A percentile compares a stretch with the other conserved stretches of the same genome.
Evolutionary conservation across 129 eudicot species (phyloP).

Genomic region (Lactuca sativa): DNA sequence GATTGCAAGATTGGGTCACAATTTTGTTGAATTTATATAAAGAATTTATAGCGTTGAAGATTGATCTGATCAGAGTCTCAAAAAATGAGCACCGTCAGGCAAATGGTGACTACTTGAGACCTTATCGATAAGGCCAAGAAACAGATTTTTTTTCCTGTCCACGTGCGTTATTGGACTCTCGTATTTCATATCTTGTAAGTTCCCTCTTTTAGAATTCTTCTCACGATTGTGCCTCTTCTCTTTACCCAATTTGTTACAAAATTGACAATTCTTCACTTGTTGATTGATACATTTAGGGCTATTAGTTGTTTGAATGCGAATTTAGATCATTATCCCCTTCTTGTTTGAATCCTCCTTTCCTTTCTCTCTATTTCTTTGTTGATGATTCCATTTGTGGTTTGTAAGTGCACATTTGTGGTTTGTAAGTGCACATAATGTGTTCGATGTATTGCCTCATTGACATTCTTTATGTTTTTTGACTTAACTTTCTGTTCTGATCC

Average conservation of each 20-base stretch:
- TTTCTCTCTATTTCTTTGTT: too few species aligned
- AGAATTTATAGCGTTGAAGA: constrained; percentile 21
- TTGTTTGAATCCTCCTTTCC: too few species aligned
- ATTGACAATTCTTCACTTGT: neutral
- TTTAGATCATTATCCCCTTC: neutral
- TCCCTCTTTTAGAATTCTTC: neutral
- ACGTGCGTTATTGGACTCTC: constrained; percentile 82
- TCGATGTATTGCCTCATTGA: too few species aligned
- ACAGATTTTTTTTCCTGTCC: constrained; percentile 68
- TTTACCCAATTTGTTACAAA: neutral
- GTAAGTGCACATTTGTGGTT: too few species aligned
- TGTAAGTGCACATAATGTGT: too few species aligned
- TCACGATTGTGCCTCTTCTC: neutral
- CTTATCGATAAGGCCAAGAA: constrained; percentile 91
- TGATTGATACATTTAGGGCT: neutral
- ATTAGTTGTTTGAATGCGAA: neutral
- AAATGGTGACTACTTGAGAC: constrained; percentile 63
- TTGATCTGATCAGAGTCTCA: constrained; percentile 23
- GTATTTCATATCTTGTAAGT: constrained; percentile 94
- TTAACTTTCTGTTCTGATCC: too few species aligned
- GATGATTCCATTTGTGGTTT: too few species aligned
- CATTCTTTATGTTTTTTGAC: too few species aligned
- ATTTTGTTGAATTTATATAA: constrained; percentile 4
- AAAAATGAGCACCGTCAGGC: constrained; percentile 62
- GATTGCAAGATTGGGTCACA: neutral